Conservation (phyloP, 345 rosid species). For the Pelargonium nanum region DNA sequence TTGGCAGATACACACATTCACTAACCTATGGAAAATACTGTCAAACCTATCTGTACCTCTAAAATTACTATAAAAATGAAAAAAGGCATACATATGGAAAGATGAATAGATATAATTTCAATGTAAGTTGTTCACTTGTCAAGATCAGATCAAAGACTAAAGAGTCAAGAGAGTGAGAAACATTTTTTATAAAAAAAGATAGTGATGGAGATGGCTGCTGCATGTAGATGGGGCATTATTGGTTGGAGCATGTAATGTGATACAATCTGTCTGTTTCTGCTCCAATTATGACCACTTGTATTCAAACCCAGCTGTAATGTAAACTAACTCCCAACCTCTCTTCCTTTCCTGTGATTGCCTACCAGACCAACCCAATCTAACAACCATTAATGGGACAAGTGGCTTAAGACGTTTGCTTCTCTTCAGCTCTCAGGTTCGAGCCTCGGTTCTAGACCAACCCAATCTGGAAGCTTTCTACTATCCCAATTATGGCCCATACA, state of each 20-base stretch:
- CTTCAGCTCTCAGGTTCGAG: too few relatives aligned
- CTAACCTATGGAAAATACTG: conserved; percentile 4
- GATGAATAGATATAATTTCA: background rate
- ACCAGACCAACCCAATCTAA: conserved; percentile 16
- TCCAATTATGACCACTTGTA: conserved; percentile 47
- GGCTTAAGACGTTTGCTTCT: too few relatives aligned
- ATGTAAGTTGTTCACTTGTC: conserved; percentile 20
- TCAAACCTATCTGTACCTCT: conserved; percentile 10
- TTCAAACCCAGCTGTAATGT: conserved; percentile 35
- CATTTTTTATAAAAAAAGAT: conserved; percentile 5
- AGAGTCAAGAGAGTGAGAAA: background rate
- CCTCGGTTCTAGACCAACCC: too few relatives aligned
- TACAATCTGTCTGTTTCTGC: conserved; percentile 30
- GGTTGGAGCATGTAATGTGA: too few relatives aligned
- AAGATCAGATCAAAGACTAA: conserved; percentile 32
- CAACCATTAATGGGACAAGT: too few relatives aligned
- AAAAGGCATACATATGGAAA: background rate
- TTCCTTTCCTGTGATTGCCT: conserved; percentile 18
- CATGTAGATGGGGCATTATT: background rate
- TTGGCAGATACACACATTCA: background rate
- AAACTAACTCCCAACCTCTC: conserved; percentile 15
- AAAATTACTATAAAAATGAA: background rate
- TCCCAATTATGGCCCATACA: too few relatives aligned
- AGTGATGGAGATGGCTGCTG: background rate
- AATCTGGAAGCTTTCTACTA: background rate